These are phyloP conservation scores for Exophiala sideris DNA, from an alignment of 2,329 filamentous ascomycete species.

Conservation along the genomic window DNA sequence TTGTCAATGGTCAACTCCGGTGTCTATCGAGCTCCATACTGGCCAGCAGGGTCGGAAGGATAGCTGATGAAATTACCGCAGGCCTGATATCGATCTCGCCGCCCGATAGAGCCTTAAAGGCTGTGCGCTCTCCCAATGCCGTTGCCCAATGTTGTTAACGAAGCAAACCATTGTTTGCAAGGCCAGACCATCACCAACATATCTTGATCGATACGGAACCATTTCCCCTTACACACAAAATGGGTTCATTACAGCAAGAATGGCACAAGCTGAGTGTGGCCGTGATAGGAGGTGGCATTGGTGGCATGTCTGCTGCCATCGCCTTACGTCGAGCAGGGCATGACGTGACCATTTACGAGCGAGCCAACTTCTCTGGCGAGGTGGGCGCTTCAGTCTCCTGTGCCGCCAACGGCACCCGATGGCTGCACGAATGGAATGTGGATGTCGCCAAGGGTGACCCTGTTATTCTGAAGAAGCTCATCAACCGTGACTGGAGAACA, in stretches of 20 bases:
- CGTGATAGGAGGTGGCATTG: constrained; percentile 53
- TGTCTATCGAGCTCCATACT: no score
- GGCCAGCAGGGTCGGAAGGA: no score
- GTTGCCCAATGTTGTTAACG: no score
- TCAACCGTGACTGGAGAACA: constrained; percentile 68
- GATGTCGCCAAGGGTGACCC: constrained; percentile 63
- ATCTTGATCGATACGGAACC: no score
- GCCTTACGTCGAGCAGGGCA: constrained; percentile 54
- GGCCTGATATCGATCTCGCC: no score
- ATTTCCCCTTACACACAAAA: not conserved
- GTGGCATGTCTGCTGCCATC: constrained; percentile 51
- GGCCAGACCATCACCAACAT: no score
- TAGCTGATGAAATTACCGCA: no score
- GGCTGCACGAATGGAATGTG: constrained; percentile 66
- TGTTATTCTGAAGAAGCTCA: constrained; percentile 63
- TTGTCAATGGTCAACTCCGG: no score
- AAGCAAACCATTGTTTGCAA: no score
- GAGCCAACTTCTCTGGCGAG: constrained; percentile 63
- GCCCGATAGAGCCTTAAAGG: no score
- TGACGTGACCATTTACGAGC: constrained; percentile 62
- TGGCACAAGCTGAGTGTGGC: constrained; percentile 32
- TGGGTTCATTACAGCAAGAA: not conserved
- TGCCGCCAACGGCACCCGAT: constrained; percentile 67
- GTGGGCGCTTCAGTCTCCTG: constrained; percentile 66
- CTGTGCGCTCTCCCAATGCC: no score